These are phyloP conservation scores for Penicillium hesseltinei DNA, from an alignment of 2,329 filamentous ascomycete genomes.

Conservation along the genomic window DNA sequence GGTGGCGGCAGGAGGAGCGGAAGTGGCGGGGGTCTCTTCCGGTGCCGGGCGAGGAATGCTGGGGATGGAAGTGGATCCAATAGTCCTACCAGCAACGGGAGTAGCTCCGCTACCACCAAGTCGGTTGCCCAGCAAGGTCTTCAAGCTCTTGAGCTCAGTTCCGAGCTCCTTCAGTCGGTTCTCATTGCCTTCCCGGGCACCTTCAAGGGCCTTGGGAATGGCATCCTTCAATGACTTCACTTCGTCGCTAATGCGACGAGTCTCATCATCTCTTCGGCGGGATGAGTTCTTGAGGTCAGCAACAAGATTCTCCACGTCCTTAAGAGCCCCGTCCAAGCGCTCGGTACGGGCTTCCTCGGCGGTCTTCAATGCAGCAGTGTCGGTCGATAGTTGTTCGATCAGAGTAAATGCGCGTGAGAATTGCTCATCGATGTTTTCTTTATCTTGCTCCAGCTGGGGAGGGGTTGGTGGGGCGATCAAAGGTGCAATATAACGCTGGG, in stretches of 20 bases:
- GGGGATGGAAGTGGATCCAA: constrained; percentile 27
- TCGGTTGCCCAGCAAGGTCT: constrained; percentile 73
- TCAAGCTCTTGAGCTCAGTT: constrained; percentile 84
- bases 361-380: constrained; percentile 83
- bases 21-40: constrained; percentile 22
- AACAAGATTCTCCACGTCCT: constrained; percentile 81
- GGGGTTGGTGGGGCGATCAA: constrained; percentile 91
- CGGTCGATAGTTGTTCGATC: constrained; percentile 86
- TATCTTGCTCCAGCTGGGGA: constrained; percentile 90
- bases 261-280: constrained; percentile 80
- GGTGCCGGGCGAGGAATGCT: constrained; percentile 21
- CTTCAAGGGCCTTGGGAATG: constrained; percentile 84
- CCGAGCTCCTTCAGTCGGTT: constrained; percentile 79
- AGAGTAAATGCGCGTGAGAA: constrained; percentile 90
- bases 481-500: constrained; percentile 81
- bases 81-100: constrained; percentile 33
- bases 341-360: constrained; percentile 82
- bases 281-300: constrained; percentile 77
- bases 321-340: constrained; percentile 74
- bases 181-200: constrained; percentile 82
- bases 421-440: constrained; percentile 84
- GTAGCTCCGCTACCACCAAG: constrained; percentile 44
- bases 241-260: constrained; percentile 80
- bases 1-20: constrained; percentile 18
- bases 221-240: constrained; percentile 76